Evolutionary conservation across 768 basidiomycete genomes (phyloP), one percentile per base, ranked within the genome.

Genomic region (Amanita inopinata): DNA sequence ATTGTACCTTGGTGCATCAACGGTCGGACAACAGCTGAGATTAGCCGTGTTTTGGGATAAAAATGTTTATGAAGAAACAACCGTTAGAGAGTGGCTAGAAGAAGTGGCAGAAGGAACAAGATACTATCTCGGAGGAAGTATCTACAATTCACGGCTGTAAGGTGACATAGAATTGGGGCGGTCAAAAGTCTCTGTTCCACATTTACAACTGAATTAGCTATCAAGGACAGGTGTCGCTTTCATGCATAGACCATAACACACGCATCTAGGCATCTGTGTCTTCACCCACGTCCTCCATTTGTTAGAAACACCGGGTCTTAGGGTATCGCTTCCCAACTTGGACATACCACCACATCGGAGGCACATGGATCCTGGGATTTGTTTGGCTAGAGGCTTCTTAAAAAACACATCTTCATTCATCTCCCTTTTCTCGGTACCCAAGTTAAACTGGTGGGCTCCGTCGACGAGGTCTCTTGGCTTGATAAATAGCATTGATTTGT

Each of bases 401-500:
- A 74, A 72, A n/a, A 89, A 61, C 4, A 87, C 67, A 50, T 89
- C 85, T 43, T 64, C 69, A 15, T 62, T 65, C 36, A 66, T 68
- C 14, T 57, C 60, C 46, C 62, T 63, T 40, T 51, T 55, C 18
- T 57, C 49, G 14, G 50, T 55, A 14, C 62, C 66, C 25, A 65
- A 45, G 5, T 65, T 57, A 27, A 77, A 51, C 25, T 60, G 70
- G 8, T 68, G 56, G 15, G 78, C 57, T 5, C 78, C 79, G 50
- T 84, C 80, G 4, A 83, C 63, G n/a, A 88, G 70, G 48, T 88
- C 82, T 7, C 57, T 62, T 1, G 83, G 70, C 53, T 82, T 85
- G 55, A 89, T 71, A 53, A 87, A 88, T 25, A 88, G 62, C 6
- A 67, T 69, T 0, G 83, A 62, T 51, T 80, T 83, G 59, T 80